Evolutionary conservation across 768 basidiomycete genomes (phyloP).

Genomic region (Sistotremastrum suecicum): DNA sequence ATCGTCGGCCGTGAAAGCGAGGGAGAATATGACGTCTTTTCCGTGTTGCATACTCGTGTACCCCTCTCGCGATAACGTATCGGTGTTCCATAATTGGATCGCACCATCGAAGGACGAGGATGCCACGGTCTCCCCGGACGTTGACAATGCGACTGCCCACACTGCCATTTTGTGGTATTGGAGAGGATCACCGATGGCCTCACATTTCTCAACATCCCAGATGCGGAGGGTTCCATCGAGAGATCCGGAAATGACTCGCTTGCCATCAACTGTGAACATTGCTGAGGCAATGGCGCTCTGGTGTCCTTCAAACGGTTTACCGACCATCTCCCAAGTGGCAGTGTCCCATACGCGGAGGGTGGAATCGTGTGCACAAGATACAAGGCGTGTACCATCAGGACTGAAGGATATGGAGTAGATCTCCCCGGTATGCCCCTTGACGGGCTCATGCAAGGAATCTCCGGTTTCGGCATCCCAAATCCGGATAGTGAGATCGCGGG

Average conservation of each 20-base stretch:
- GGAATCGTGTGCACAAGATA: neutral
- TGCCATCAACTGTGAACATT: conserved; percentile 4
- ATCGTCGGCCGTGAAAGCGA: no score
- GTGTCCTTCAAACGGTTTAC: neutral
- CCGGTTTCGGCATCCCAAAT: conserved; percentile 22
- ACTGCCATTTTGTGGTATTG: no score
- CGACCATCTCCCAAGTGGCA: neutral
- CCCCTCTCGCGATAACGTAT: no score
- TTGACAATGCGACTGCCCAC: no score
- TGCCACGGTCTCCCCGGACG: no score
- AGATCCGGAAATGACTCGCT: neutral
- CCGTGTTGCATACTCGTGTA: no score
- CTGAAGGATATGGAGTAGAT: conserved; percentile 8
- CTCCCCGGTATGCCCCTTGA: neutral
- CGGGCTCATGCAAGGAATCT: conserved; percentile 4
- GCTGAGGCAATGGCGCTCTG: neutral
- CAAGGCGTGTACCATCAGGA: conserved; percentile 5
- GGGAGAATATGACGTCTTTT: no score
- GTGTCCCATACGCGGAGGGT: conserved; percentile 2
- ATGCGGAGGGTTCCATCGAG: conserved; percentile 1
- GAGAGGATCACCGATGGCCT: neutral
- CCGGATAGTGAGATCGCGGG: conserved; percentile 13
- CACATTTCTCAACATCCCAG: conserved; percentile 4
- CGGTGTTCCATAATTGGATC: no score
- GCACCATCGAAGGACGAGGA: no score